Evolutionary conservation across 75 land plant genomes (phyloP), one percentile per base, ranked within the genome.

Genomic region (Pinus albicaulis): DNA sequence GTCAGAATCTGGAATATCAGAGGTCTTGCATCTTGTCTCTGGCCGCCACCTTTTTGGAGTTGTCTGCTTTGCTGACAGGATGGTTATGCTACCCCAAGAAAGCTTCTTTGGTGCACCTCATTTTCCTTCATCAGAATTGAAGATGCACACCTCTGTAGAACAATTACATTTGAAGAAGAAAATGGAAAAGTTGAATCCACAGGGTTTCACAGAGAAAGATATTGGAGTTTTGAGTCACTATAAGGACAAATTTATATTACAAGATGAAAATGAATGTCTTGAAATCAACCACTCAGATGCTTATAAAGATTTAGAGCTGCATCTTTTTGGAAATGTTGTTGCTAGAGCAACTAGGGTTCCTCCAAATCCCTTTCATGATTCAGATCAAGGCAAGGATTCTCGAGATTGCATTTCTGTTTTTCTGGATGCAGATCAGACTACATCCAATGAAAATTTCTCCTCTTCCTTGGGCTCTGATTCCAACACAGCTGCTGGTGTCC

Each of bases 21-120:
- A 94, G 72, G 82, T 94, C 15, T 76, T 94, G 70, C 98, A 94
- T 73, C 80, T 94, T 76, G 98, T 94, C 73, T 92, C 98, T 57
- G 94, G 98, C 12, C 90, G 92, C n/a, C 84, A 90, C 75, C 81
- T 92, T 71, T 90, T 94, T 87, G 98, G 94, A 20, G 75, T 83
- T 74, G 89, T 94, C 19, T 72, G 82, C 53, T 1, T 88, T 26
- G 87, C 59, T 56, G 76, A 83, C 74, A 65, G 73, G 62, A 52
- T 70, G 76, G 78, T 79, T 65, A 28, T 78, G 69, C 65, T 87
- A 55, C 57, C 84, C 19, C 73, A 74, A 74, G 55, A 31, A 23
- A 55, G n/a, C 13, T 26, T 26, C 59, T 74, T 60, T 52, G 78
- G 79, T 56, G 60, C 76, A 64, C 24, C 64, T 63, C 53, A 78